Evolutionary conservation across 768 basidiomycete species (phyloP).

Genomic region (Rhizopogon sp.): DNA sequence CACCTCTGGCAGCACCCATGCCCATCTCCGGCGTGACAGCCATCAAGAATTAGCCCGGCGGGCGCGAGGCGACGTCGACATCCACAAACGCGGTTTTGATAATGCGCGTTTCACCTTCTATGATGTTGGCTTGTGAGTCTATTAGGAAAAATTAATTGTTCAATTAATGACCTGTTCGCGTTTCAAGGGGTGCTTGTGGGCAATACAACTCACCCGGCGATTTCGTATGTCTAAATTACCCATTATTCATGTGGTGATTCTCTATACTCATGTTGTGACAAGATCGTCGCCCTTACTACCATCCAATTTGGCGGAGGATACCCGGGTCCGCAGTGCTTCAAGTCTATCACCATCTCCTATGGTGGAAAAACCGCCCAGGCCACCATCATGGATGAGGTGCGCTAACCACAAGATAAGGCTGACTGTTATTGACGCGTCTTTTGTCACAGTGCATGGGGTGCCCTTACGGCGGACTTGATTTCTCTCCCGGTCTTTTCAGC

Average conservation of each 20-base stretch:
- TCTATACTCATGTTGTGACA: constrained; percentile 32
- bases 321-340: constrained; percentile 61
- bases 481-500: constrained; percentile 61
- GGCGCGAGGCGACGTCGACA: constrained; percentile 28
- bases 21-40: constrained; percentile 19
- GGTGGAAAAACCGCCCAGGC: constrained; percentile 52
- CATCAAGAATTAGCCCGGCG: constrained; percentile 46
- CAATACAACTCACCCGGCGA: constrained; percentile 30
- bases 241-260: constrained; percentile 26
- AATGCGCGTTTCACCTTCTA: constrained; percentile 48
- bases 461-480: constrained; percentile 60
- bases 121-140: constrained; percentile 43
- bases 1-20: constrained; percentile 22
- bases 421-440: not conserved
- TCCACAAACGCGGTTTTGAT: constrained; percentile 29
- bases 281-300: constrained; percentile 25
- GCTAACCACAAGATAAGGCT: not conserved
- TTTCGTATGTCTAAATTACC: constrained; percentile 29
- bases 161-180: not conserved
- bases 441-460: constrained; percentile 56
- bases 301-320: constrained; percentile 51
- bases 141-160: constrained; percentile 3
- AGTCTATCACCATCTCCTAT: constrained; percentile 54
- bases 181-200: constrained; percentile 53
- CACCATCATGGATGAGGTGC: constrained; percentile 56